Evolutionary conservation across 345 rosid species (phyloP).

Genomic region (Populus alba): DNA sequence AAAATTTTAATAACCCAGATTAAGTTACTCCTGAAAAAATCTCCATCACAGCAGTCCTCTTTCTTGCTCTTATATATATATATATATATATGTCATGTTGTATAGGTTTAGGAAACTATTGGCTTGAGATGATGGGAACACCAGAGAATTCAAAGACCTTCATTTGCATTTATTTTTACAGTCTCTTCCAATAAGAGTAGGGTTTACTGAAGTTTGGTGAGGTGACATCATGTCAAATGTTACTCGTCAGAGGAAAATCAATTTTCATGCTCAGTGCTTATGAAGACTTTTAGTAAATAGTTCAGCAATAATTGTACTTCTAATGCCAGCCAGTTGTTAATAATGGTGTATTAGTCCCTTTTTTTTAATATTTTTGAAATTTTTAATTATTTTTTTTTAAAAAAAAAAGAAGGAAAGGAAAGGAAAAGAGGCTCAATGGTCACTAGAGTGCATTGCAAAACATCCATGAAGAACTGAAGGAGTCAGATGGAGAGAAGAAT

Average conservation of each 20-base stretch:
- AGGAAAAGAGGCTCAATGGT: neutral
- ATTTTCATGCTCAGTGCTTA: neutral
- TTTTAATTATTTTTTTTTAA: too few relatives aligned
- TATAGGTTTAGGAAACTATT: neutral
- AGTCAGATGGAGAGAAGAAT: neutral
- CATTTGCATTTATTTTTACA: neutral
- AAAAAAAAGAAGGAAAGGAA: neutral
- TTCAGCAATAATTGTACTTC: neutral
- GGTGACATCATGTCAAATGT: neutral
- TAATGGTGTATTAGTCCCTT: neutral
- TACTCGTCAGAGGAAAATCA: neutral
- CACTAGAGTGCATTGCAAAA: neutral
- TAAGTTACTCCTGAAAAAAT: neutral
- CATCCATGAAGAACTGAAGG: neutral
- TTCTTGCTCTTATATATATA: neutral
- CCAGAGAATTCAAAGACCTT: neutral
- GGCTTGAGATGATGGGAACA: neutral
- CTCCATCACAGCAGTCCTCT: neutral
- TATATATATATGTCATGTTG: neutral
- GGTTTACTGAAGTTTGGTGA: neutral
- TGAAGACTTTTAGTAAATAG: neutral
- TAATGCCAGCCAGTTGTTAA: neutral
- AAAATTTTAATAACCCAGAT: neutral
- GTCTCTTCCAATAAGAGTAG: neutral
- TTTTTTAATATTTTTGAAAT: too few relatives aligned